phyloP scores from a whole-genome alignment of 1,284 basidiomycete genomes.

The Malassezia dermatis region DNA sequence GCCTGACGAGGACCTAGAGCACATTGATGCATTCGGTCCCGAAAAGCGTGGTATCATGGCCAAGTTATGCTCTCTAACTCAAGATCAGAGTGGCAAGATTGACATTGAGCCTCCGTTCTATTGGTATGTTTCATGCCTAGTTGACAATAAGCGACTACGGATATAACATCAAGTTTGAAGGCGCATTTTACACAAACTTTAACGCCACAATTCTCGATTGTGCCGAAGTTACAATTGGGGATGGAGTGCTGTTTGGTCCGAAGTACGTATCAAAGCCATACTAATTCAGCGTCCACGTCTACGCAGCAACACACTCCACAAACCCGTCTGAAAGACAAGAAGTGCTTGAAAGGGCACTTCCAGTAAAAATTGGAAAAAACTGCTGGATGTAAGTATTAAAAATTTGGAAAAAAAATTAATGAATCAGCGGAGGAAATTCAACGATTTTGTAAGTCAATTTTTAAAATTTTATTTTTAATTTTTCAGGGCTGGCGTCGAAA shows the following conservation, averaged over 20 bases:
- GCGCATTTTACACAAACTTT: constrained; percentile 24
- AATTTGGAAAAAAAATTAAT: background rate
- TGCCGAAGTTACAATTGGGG: constrained; percentile 22
- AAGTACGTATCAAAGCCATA: constrained; percentile 3
- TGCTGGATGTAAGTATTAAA: constrained; percentile 19
- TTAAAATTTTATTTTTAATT: constrained; percentile 1
- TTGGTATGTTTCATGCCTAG: constrained; percentile 5
- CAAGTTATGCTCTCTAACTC: constrained; percentile 15
- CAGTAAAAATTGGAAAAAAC: constrained; percentile 23
- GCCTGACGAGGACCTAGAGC: background rate
- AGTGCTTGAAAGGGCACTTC: constrained; percentile 24
- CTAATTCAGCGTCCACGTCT: constrained; percentile 21
- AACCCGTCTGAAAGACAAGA: constrained; percentile 18
- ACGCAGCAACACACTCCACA: constrained; percentile 24
- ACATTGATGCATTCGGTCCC: constrained; percentile 5
- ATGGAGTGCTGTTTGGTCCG: constrained; percentile 25
- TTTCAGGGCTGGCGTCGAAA: constrained; percentile 15
- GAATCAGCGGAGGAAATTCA: constrained; percentile 13
- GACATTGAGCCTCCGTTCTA: constrained; percentile 26
- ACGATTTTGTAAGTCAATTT: constrained; percentile 13
- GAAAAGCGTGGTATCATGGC: constrained; percentile 17
- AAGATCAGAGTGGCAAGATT: constrained; percentile 8
- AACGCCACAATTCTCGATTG: constrained; percentile 25
- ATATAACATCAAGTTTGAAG: constrained; percentile 26
- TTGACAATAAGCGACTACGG: constrained; percentile 21